phyloP scores from a whole-genome alignment of 768 basidiomycete genomes.

The Hysterangium stoloniferum region DNA sequence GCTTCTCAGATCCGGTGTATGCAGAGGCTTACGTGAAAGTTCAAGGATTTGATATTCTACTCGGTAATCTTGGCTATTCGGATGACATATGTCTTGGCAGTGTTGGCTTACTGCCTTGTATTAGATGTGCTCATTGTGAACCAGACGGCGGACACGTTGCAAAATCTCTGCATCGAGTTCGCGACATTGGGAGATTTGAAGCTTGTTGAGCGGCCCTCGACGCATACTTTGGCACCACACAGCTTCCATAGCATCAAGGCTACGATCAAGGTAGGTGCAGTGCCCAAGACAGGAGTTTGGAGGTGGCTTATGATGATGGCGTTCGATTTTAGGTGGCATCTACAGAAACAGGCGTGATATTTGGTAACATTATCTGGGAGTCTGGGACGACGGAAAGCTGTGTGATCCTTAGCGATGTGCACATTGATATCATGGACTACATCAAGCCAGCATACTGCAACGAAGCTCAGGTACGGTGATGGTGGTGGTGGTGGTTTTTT shows the following conservation, averaged over 20 bases:
- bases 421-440: constrained; percentile 98
- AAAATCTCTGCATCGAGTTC: constrained; percentile 95
- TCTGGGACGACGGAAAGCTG: constrained; percentile 80
- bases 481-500: background rate
- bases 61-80: constrained; percentile 44
- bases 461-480: constrained; percentile 83
- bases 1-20: constrained; percentile 97
- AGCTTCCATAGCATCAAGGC: constrained; percentile 99
- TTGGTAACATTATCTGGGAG: constrained; percentile 96
- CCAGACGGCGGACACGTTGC: constrained; percentile 87
- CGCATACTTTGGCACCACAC: constrained; percentile 90
- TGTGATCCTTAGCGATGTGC: constrained; percentile 94
- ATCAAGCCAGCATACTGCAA: constrained; percentile 95
- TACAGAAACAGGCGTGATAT: constrained; percentile 97
- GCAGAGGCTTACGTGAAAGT: constrained; percentile 97
- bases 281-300: background rate
- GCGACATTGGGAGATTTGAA: constrained; percentile 96
- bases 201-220: constrained; percentile 90
- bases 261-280: constrained; percentile 73
- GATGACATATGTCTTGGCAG: constrained; percentile 14
- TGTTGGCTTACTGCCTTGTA: background rate
- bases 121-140: constrained; percentile 94
- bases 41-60: constrained; percentile 92
- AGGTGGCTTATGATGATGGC: background rate
- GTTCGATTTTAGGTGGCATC: constrained; percentile 56